Base-by-base conservation (phyloP, 2,329 filamentous ascomycete genomes). In the Fusarium marasasianum region DNA sequence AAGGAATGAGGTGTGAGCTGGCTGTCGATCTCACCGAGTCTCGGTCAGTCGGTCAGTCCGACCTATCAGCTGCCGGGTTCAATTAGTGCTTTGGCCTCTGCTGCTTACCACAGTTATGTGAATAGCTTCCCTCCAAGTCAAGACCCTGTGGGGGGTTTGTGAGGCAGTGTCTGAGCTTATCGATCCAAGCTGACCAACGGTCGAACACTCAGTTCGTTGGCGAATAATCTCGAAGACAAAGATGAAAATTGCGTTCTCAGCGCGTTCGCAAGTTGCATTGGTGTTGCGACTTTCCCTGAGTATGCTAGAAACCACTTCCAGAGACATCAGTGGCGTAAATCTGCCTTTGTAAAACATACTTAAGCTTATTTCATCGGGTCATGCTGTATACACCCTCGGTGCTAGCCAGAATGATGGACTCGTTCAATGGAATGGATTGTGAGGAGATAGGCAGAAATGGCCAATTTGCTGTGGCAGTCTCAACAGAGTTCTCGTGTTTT, bases 321-420 rank as follows among this genome's bases (percentile, higher is more conserved):
- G 11, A 45, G 35, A 26, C 11, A 18, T 45, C 15, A 18, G 15
- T 18, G 2, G 17, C 43, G 4, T 18, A 6, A 45, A 24, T 15
- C n/a, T 18, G 14, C 6, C 1, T 44, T 0, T 0, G 2, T 4
- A 24, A 44, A 26, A 7, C n/a, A 8, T 6, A 18, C 1, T 24
- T 45, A 4, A 2, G 5, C 17, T 45, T 18, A 26, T 26, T 45
- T 6, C 11, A 18, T 26, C 11, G 1, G 17, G 15, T 3, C 38
- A 22, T 41, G 12, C 20, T 41, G 7, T 26, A 8, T 3, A 35
- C 3, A 15, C 6, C 3, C 3, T 35, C 33, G 3, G 1, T 3
- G 15, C 29, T 13, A 5, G 15, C 2, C 29, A 17, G 3, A 18
- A n/a, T n/a, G 11, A 17, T 35, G 33, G 0, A 35, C 33, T 35